Evolutionary conservation across 1,284 basidiomycete genomes (phyloP).

Genomic region (Agaricales sp.): DNA sequence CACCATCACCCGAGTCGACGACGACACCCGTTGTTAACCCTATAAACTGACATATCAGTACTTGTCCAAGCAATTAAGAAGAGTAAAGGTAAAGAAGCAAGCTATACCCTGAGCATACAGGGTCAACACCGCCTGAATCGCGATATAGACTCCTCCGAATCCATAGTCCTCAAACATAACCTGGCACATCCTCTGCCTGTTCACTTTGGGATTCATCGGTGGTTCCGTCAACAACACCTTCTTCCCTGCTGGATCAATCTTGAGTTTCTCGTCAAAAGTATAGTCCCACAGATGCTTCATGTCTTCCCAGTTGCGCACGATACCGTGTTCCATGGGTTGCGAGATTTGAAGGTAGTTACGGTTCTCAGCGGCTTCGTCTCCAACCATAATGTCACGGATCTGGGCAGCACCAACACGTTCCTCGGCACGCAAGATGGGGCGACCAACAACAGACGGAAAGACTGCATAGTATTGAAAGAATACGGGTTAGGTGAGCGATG

Average conservation of each 20-base stretch:
- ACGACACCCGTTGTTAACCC: conserved; percentile 97
- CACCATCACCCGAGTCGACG: conserved; percentile 98
- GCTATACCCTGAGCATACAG: conserved; percentile 89
- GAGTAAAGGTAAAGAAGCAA: conserved; percentile 1
- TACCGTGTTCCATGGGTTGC: conserved; percentile 99
- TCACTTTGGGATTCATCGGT: conserved; percentile 98
- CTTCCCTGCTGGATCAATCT: conserved; percentile 77
- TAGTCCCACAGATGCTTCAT: conserved; percentile 99
- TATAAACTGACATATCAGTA: conserved; percentile 23
- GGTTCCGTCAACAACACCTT: conserved; percentile 97
- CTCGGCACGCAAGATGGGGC: conserved; percentile 95
- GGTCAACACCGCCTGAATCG: conserved; percentile 97
- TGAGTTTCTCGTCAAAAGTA: conserved; percentile 94
- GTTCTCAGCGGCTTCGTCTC: conserved; percentile 90
- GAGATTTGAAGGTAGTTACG: conserved; percentile 94
- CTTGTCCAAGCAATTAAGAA: background rate
- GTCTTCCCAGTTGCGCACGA: conserved; percentile 98
- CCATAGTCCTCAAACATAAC: conserved; percentile 99
- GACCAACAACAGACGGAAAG: conserved; percentile 93
- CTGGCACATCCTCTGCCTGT: conserved; percentile 90
- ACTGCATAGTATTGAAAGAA: conserved; percentile 34
- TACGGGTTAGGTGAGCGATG: conserved; percentile 1
- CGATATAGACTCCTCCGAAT: conserved; percentile 93
- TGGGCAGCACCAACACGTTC: conserved; percentile 78
- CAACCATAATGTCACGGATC: conserved; percentile 97